Evolutionary conservation across 2,329 filamentous ascomycete species (phyloP).

Genomic region (Stagonosporopsis rhizophila): DNA sequence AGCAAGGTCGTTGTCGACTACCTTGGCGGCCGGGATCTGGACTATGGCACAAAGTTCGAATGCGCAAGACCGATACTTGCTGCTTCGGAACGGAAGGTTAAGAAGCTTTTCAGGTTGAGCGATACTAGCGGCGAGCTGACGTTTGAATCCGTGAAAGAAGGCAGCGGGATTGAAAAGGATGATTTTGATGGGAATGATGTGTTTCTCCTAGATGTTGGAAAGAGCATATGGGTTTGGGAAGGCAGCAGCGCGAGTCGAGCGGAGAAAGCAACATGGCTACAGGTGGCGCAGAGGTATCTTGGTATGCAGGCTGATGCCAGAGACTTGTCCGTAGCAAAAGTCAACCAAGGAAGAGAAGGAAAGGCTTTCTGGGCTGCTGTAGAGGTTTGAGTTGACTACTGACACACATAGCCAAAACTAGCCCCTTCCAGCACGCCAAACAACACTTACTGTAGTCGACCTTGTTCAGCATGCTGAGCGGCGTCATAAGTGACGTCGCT

Average conservation of each 20-base stretch:
- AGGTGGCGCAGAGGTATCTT: slow-evolving; percentile 65
- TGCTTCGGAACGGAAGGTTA: slow-evolving; percentile 33
- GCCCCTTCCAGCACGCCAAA: not conserved
- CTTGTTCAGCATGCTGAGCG: not conserved
- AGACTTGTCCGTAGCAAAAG: slow-evolving; percentile 60
- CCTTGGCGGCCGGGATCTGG: slow-evolving; percentile 46
- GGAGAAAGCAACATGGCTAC: slow-evolving; percentile 68
- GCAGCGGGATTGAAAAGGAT: slow-evolving; percentile 51
- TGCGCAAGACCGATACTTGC: slow-evolving; percentile 51
- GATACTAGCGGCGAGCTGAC: slow-evolving; percentile 65
- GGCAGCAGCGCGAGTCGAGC: slow-evolving; percentile 63
- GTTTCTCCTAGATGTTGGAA: slow-evolving; percentile 67
- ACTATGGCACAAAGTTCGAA: slow-evolving; percentile 55
- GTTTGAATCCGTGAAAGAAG: slow-evolving; percentile 67
- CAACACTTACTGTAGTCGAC: not conserved
- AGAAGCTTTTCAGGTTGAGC: slow-evolving; percentile 67
- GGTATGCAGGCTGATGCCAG: slow-evolving; percentile 54
- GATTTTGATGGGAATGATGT: slow-evolving; percentile 68
- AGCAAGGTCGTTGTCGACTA: slow-evolving; percentile 63
- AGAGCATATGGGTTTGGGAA: slow-evolving; percentile 71
- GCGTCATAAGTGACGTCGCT: not conserved
- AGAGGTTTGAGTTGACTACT: slow-evolving; percentile 18
- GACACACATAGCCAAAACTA: not conserved
- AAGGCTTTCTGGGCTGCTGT: slow-evolving; percentile 60
- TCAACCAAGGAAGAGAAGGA: slow-evolving; percentile 64